Evolutionary conservation across 2,329 filamentous ascomycete species (phyloP).

Genomic region (Torrubiella hemipterigena): DNA sequence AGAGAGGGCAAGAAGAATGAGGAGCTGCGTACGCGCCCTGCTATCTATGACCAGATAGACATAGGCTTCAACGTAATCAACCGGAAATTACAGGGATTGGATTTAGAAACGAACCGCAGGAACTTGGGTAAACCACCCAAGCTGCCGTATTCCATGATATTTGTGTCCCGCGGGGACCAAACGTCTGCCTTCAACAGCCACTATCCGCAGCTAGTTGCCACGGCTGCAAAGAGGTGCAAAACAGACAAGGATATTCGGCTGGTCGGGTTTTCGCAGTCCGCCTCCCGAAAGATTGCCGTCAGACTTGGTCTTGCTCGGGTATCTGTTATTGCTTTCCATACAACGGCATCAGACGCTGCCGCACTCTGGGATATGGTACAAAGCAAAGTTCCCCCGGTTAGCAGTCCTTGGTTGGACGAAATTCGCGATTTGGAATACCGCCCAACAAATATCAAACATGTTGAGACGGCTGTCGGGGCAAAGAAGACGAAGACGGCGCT

Average conservation of each 20-base stretch:
- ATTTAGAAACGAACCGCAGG: too few relatives aligned
- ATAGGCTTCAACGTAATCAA: conserved; percentile 55
- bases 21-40: conserved; percentile 26
- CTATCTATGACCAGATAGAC: conserved; percentile 44
- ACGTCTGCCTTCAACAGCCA: conserved; percentile 47
- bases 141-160: conserved; percentile 37
- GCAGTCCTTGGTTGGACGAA: conserved; percentile 38
- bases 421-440: conserved; percentile 13
- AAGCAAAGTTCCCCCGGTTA: conserved; percentile 36
- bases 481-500: conserved; percentile 15
- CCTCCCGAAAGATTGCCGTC: conserved; percentile 43
- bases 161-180: conserved; percentile 45
- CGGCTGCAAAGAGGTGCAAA: conserved; percentile 31
- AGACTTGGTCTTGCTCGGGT: conserved; percentile 50
- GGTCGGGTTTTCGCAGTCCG: conserved; percentile 49
- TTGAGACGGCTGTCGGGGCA: conserved; percentile 21
- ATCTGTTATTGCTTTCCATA: conserved; percentile 49
- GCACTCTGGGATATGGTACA: conserved; percentile 44
- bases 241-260: conserved; percentile 35
- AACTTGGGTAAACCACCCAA: background rate
- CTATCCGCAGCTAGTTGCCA: conserved; percentile 41
- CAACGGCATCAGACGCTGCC: conserved; percentile 42
- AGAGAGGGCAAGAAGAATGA: conserved; percentile 31
- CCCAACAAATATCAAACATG: conserved; percentile 20
- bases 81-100: conserved; percentile 41